phyloP scores from a whole-genome alignment of 148 eudicot species.

The Drosera capensis region DNA sequence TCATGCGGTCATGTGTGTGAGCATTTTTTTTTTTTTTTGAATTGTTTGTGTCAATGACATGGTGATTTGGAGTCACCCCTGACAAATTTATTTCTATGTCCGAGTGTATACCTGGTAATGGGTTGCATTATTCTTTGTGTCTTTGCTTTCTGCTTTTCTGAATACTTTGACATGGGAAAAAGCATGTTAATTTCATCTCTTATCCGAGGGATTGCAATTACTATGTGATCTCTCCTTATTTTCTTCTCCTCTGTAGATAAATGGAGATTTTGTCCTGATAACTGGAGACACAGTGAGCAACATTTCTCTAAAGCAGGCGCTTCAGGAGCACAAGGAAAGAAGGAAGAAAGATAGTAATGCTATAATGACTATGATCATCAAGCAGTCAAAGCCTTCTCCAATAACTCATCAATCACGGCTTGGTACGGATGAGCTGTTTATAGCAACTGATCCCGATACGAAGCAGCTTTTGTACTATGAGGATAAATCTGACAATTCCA shows the following conservation, averaged over 20 bases:
- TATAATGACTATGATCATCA: conserved; percentile 88
- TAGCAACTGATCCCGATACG: conserved; percentile 78
- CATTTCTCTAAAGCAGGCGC: conserved; percentile 70
- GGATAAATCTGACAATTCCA: conserved; percentile 45
- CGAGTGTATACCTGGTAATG: no score
- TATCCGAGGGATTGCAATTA: background rate
- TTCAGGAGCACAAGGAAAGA: conserved; percentile 87
- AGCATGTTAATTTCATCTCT: background rate
- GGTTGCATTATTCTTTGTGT: no score
- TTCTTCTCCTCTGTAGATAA: conserved; percentile 37
- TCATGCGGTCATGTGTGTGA: no score
- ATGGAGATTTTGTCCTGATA: conserved; percentile 82
- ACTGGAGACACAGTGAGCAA: conserved; percentile 91
- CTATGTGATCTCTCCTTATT: conserved; percentile 1
- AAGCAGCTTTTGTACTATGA: conserved; percentile 77
- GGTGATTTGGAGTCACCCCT: no score
- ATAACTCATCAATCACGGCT: conserved; percentile 74
- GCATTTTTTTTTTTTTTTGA: no score
- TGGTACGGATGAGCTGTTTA: conserved; percentile 86
- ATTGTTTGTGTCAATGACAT: no score
- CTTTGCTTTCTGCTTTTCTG: no score
- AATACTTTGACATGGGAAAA: background rate
- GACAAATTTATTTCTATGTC: no score
- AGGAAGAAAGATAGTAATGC: conserved; percentile 73
- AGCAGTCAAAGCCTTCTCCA: conserved; percentile 67